These are phyloP conservation scores for Coniochaeta hoffmannii DNA, from an alignment of 2,329 filamentous ascomycete genomes.

Conservation along the genomic window DNA sequence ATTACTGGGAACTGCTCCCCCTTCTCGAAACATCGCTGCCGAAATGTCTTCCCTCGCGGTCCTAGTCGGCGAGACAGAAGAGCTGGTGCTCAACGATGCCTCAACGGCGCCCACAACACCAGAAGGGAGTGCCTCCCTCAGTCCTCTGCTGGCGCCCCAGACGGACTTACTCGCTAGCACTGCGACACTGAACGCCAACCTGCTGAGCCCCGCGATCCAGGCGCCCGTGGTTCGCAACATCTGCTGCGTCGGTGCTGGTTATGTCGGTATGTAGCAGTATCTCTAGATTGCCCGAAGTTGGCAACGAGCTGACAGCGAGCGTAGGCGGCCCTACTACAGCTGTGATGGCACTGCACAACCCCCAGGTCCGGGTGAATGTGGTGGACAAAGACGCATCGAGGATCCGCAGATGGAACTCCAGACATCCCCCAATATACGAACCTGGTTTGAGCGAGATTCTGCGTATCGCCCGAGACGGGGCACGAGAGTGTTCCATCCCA, in stretches of 20 bases:
- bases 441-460: constrained; percentile 64
- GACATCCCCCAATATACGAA: constrained; percentile 68
- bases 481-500: constrained; percentile 33
- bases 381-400: constrained; percentile 60
- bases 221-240: constrained; percentile 44
- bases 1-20: neutral
- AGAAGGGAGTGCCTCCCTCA: constrained; percentile 33
- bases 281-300: neutral
- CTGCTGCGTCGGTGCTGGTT: constrained; percentile 69
- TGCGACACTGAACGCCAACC: constrained; percentile 9
- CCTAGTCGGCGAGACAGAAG: constrained; percentile 17
- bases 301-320: neutral
- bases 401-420: constrained; percentile 67
- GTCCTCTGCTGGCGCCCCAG: constrained; percentile 28
- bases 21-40: neutral
- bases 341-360: constrained; percentile 67
- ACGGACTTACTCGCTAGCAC: constrained; percentile 10
- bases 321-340: constrained; percentile 68
- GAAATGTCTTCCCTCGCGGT: neutral
- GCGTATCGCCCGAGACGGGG: constrained; percentile 53
- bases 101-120: constrained; percentile 39
- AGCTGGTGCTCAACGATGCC: constrained; percentile 19
- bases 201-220: constrained; percentile 7
- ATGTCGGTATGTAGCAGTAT: constrained; percentile 52
- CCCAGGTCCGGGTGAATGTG: constrained; percentile 63